Evolutionary conservation across 257 asterid genomes (phyloP), one percentile per base, ranked within the genome.

Genomic region (Solanum piurae): DNA sequence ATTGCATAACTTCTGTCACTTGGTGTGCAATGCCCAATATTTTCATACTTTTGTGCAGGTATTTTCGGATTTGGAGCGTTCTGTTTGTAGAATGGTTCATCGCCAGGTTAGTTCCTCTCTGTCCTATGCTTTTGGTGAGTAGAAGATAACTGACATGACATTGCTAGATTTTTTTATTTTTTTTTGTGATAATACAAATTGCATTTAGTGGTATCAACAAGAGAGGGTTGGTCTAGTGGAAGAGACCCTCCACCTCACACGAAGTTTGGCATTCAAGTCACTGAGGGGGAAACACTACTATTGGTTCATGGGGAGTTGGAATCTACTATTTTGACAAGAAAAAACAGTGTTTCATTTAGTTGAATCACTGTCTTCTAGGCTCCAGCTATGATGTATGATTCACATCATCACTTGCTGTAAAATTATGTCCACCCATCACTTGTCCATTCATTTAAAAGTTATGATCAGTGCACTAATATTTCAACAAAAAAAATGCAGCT

Each of bases 61-160:
- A 86, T 96, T 97, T 90, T 97, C 99, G 7, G 99, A 97, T 93
- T 92, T 97, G 98, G 99, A 97, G 94, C 99, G 99, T 58, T 97
- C 99, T 58, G 98, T 92, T 71, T 97, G 99, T 89, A 94, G 99
- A 87, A 97, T 97, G 99, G 95, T 96, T 91, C 99, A 97, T 91
- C 97, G 95, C 85, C 99, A 96, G 99, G 99, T 96, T 84, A 55
- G 88, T 49, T 68, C 83, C 85, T 87, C 86, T 87, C 25, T 21
- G 86, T 52, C 68, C 46, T 88, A 76, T 84, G 27, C 80, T 86
- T 46, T 23, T 52, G 88, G 62, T 84, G 20, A 69, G 38, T 60
- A 55, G 66, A 58, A 52, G 69, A 87, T 38, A 69, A 34, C 33
- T 87, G 21, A 68, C 77, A 33, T 23, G 86, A 68, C 84, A 72